Percentiles rank a stretch among this genome's conserved stretches.
These are phyloP conservation scores for Sporobolomyces pararoseus DNA, from an alignment of 768 basidiomycete genomes.

Conservation along the genomic window DNA sequence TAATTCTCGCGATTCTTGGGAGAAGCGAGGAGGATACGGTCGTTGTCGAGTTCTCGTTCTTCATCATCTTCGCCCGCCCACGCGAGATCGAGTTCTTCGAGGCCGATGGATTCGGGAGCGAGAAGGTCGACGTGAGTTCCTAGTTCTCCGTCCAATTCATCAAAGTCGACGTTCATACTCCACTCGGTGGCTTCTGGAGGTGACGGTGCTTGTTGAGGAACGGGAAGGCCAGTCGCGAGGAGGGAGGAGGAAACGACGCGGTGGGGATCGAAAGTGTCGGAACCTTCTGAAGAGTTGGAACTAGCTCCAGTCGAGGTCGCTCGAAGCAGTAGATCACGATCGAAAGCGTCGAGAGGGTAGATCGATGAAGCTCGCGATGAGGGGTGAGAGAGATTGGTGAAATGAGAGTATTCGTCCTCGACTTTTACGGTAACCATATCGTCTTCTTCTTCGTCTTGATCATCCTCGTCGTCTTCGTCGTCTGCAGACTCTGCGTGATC, in stretches of 20 bases:
- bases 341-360: conserved; percentile 29
- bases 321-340: conserved; percentile 21
- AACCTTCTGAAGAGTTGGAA: conserved; percentile 19
- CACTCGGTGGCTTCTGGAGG: conserved; percentile 39
- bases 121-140: conserved; percentile 29
- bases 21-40: conserved; percentile 2
- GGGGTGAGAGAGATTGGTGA: conserved; percentile 17
- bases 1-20: neutral
- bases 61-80: conserved; percentile 33
- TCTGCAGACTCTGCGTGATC: conserved; percentile 12
- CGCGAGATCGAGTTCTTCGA: conserved; percentile 40
- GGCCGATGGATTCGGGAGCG: conserved; percentile 35
- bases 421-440: conserved; percentile 24
- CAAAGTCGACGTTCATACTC: conserved; percentile 34
- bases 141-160: conserved; percentile 38
- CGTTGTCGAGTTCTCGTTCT: conserved; percentile 5
- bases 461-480: conserved; percentile 29
- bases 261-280: conserved; percentile 35
- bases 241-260: conserved; percentile 30
- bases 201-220: conserved; percentile 35
- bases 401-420: conserved; percentile 17
- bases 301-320: conserved; percentile 15
- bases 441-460: conserved; percentile 31
- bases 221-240: conserved; percentile 37
- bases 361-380: conserved; percentile 32